phyloP scores from a whole-genome alignment of 202 grass and related monocot species.

The Saccharum hybrid region DNA sequence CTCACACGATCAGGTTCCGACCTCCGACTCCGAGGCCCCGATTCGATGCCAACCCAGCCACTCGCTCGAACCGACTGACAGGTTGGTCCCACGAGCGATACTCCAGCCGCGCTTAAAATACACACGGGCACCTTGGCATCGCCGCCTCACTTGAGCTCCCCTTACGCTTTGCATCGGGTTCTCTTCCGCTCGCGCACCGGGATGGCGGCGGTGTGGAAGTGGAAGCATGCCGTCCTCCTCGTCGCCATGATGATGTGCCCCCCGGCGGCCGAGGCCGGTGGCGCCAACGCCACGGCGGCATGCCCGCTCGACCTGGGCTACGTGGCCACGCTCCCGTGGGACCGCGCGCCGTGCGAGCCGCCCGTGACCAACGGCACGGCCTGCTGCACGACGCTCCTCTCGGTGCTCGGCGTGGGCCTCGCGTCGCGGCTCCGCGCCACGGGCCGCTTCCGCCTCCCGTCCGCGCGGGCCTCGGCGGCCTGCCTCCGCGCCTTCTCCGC shows the following conservation, averaged over 20 bases:
- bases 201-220: slow-evolving; percentile 30
- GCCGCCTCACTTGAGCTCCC: not conserved
- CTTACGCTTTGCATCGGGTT: slow-evolving; percentile 38
- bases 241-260: not conserved
- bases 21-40: not conserved
- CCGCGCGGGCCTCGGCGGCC: slow-evolving; percentile 48
- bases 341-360: slow-evolving; percentile 55
- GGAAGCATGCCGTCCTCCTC: not conserved
- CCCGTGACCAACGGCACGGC: slow-evolving; percentile 52
- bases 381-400: slow-evolving; percentile 71
- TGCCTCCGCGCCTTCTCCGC: slow-evolving; percentile 60
- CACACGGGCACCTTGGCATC: not conserved
- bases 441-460: slow-evolving; percentile 71
- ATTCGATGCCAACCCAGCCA: not conserved
- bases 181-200: not conserved
- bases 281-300: slow-evolving; percentile 10
- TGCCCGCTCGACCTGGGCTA: slow-evolving; percentile 83
- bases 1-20: not conserved
- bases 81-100: not conserved
- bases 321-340: slow-evolving; percentile 79
- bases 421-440: slow-evolving; percentile 63
- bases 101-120: not conserved
- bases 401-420: slow-evolving; percentile 62
- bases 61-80: not conserved
- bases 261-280: not conserved